These are phyloP conservation scores for Ustilago bromivora DNA, from an alignment of 1,284 basidiomycete species.

Conservation along the genomic window DNA sequence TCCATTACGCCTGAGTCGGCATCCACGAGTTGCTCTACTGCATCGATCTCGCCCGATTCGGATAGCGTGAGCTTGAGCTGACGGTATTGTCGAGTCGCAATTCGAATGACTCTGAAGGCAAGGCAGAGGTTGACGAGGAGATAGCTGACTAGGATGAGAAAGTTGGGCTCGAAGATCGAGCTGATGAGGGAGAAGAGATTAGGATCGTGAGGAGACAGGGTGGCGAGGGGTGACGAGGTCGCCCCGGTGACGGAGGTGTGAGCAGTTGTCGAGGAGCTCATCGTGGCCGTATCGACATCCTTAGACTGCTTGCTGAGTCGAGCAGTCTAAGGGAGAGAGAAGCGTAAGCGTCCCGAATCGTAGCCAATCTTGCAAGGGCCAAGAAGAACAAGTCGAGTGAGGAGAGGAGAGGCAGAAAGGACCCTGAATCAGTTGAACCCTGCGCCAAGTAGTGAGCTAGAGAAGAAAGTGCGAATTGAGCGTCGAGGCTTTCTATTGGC, in stretches of 20 bases:
- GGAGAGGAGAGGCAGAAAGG: too few relatives aligned
- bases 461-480: too few relatives aligned
- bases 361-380: too few relatives aligned
- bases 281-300: conserved; percentile 11
- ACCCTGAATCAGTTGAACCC: too few relatives aligned
- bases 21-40: neutral
- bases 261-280: conserved; percentile 1
- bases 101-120: conserved; percentile 20
- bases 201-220: conserved; percentile 29
- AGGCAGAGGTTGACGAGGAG: conserved; percentile 42
- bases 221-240: neutral
- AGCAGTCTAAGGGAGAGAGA: too few relatives aligned
- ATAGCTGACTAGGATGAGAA: conserved; percentile 51
- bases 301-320: too few relatives aligned
- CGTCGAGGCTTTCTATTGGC: too few relatives aligned
- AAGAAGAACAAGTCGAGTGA: too few relatives aligned
- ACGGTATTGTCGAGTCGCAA: conserved; percentile 34
- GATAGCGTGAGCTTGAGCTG: conserved; percentile 22
- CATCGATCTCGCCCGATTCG: conserved; percentile 17
- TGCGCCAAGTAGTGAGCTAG: too few relatives aligned
- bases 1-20: conserved; percentile 9
- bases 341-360: too few relatives aligned
- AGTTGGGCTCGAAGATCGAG: conserved; percentile 52
- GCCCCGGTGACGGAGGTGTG: neutral
- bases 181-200: conserved; percentile 33